Conservation (phyloP, 495 filamentous ascomycete genomes). For the Neurospora terricola region DNA sequence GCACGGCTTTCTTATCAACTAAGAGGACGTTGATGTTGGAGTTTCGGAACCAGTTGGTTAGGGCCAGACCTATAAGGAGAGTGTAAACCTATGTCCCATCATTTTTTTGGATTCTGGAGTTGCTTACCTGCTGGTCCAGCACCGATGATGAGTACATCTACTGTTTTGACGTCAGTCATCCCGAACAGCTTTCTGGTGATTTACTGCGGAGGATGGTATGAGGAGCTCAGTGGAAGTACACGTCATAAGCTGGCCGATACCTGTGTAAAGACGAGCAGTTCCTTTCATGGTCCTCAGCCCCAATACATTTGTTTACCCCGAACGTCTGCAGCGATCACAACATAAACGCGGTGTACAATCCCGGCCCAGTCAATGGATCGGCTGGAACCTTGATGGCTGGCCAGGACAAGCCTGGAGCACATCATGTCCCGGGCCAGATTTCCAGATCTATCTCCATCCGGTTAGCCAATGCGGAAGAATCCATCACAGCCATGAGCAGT, state of each 20-base stretch:
- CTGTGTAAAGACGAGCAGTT: not conserved
- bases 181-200: not conserved
- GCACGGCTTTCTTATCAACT: conserved; percentile 9
- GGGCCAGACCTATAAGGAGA: not conserved
- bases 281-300: not conserved
- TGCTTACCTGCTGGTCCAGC: conserved; percentile 59
- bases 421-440: not conserved
- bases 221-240: not conserved
- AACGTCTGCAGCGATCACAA: not conserved
- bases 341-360: not conserved
- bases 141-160: conserved; percentile 51
- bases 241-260: not conserved
- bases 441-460: not conserved
- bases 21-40: conserved; percentile 6
- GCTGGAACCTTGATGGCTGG: not conserved
- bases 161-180: conserved; percentile 2
- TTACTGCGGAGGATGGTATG: not conserved
- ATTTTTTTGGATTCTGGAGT: not conserved
- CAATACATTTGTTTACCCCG: not conserved
- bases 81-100: not conserved
- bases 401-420: not conserved
- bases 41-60: conserved; percentile 13
- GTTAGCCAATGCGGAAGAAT: not conserved
- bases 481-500: not conserved
- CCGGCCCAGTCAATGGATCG: not conserved